Base-by-base conservation (phyloP, 805 yeast genomes). In the Teunomyces cretensis region DNA sequence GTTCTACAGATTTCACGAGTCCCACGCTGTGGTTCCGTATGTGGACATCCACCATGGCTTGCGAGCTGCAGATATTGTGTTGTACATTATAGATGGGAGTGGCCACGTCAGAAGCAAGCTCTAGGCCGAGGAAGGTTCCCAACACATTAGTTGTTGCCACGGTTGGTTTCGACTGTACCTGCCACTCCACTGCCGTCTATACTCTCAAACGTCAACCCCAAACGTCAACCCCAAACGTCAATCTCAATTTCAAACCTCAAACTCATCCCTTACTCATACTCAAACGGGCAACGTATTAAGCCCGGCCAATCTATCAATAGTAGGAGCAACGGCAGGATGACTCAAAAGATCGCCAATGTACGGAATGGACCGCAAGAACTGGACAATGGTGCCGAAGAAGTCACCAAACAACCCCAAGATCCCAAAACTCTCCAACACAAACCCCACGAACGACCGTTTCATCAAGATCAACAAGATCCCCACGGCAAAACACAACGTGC, bases 341-440 rank as follows among this genome's bases (percentile, higher is more conserved):
- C 90, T 83, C 43, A 94, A 75, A 5, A 90, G 46, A 19, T 95
- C 91, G 0, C 98, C 98, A 49, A 94, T 82, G 47, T 86, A 62
- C 2, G 99, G 99, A 55, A 92, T 65, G 5, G 95, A 85, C 63
- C 97, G 77, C 57, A 92, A 74, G 60, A 94, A 92, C 53, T 88
- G 86, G 9, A 92, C 79, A 38, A 94, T 83, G 9, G 95, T 88
- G 19, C 95, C 89, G 58, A 92, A 87, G 65, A 94, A 91, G 66
- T 94, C 98, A 30, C 90, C 99, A 68, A 94, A 92, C 30, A 92
- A 71, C 6, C 88, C 91, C 48, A 92, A 67, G 19, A 92, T 88
- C n/a, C 99, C 99, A 50, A 91, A 70, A 41, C 85, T 79, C 64
- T 92, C 99, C 32, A 92, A 68, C 1, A 84, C 61, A 58, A 94